These are phyloP conservation scores for Cucurbita ficifolia DNA, from an alignment of 306 rosid genomes.

Conservation along the genomic window DNA sequence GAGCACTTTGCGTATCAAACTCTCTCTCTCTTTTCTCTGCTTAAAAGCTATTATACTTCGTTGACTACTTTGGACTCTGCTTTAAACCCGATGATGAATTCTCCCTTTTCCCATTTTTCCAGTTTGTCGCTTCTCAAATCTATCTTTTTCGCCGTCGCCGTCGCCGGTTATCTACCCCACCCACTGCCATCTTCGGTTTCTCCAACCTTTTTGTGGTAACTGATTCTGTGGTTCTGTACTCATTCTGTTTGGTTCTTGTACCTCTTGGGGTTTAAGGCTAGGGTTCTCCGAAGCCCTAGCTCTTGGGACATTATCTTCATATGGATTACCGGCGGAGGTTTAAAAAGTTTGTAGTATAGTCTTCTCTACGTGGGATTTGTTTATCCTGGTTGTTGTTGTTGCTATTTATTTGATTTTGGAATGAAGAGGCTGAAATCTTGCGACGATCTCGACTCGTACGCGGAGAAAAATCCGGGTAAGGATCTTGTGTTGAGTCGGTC, in stretches of 20 bases:
- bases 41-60: constrained; percentile 2
- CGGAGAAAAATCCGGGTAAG: constrained; percentile 29
- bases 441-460: constrained; percentile 68
- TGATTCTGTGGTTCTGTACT: neutral
- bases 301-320: neutral
- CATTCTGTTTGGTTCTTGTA: neutral
- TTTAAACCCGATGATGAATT: neutral
- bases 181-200: neutral
- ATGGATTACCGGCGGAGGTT: neutral
- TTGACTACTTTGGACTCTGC: constrained; percentile 7
- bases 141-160: neutral
- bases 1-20: constrained; percentile 3
- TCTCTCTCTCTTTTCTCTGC: neutral
- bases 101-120: neutral
- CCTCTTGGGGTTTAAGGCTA: neutral
- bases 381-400: neutral
- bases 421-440: constrained; percentile 92
- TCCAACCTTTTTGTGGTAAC: neutral
- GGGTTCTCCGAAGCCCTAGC: neutral
- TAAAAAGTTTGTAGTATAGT: neutral
- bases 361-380: constrained; percentile 1
- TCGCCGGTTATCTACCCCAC: neutral
- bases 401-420: neutral
- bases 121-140: neutral
- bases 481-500: constrained; percentile 36